A percentile compares a stretch with the other conserved stretches of the same genome.
Conservation (phyloP, 164 flowering plant species). For the Warburgia ugandensis region DNA sequence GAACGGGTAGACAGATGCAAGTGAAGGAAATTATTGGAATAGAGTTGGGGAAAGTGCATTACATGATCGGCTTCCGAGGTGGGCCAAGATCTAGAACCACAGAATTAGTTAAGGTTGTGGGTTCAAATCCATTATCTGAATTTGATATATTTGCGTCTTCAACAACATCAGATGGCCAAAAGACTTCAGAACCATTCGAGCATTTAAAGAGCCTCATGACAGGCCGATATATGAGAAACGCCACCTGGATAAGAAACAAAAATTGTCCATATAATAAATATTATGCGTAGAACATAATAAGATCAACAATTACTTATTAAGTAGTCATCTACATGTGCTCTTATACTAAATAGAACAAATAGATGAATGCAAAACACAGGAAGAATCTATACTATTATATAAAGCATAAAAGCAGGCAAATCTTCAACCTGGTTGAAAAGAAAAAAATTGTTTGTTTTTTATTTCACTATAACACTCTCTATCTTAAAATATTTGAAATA, state of each 20-base stretch:
- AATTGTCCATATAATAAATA: no score
- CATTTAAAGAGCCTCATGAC: constrained; percentile 88
- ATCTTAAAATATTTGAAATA: no score
- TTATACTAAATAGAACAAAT: no score
- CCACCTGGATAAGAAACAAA: constrained; percentile 52
- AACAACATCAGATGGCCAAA: constrained; percentile 71
- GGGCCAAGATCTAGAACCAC: constrained; percentile 65
- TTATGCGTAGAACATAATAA: no score
- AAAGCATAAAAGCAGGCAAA: no score
- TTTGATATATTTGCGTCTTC: constrained; percentile 24
- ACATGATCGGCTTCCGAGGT: constrained; percentile 51
- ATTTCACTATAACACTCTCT: no score
- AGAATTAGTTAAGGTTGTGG: constrained; percentile 21
- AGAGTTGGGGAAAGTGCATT: constrained; percentile 13
- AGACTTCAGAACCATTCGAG: constrained; percentile 38
- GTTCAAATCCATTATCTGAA: constrained; percentile 38
- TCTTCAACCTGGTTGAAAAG: no score
- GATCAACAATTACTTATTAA: no score
- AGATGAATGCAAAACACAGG: no score
- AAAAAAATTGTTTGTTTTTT: no score
- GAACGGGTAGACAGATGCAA: background rate
- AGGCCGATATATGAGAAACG: constrained; percentile 89
- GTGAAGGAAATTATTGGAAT: background rate
- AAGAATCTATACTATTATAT: no score
- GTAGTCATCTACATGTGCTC: no score